These are phyloP conservation scores for Pseudogymnoascus sp. DNA, from an alignment of 2,329 filamentous ascomycete species.

Conservation along the genomic window DNA sequence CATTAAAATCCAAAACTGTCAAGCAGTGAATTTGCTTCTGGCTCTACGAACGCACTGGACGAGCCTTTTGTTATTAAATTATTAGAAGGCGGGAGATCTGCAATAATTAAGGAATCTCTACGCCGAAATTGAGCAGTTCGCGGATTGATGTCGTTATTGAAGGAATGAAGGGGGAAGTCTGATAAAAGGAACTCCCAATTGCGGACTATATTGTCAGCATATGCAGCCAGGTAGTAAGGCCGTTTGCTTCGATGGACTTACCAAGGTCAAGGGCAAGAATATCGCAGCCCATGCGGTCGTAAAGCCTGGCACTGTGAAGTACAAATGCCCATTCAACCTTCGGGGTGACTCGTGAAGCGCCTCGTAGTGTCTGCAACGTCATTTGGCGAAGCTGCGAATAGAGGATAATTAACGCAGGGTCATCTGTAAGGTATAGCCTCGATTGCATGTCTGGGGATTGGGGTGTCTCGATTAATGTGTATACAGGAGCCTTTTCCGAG, in stretches of 20 bases:
- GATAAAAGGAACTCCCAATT: constrained; percentile 73
- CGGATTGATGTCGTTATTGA: constrained; percentile 22
- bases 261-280: constrained; percentile 76
- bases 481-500: constrained; percentile 59
- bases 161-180: constrained; percentile 35
- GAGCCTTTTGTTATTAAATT: constrained; percentile 41
- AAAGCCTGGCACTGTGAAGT: constrained; percentile 73
- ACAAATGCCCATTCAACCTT: constrained; percentile 83
- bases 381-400: constrained; percentile 79
- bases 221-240: not conserved
- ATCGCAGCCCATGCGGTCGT: constrained; percentile 89
- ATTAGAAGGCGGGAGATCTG: constrained; percentile 51
- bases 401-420: constrained; percentile 78
- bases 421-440: constrained; percentile 78
- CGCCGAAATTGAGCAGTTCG: constrained; percentile 55
- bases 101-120: constrained; percentile 70
- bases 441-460: constrained; percentile 61
- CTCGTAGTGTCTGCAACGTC: constrained; percentile 73
- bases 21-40: constrained; percentile 78
- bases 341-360: constrained; percentile 72
- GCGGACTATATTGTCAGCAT: constrained; percentile 42
- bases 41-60: constrained; percentile 80
- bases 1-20: constrained; percentile 84
- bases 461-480: constrained; percentile 61
- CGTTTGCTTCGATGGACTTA: constrained; percentile 32